phyloP scores from a whole-genome alignment of 257 asterid species.

The Gardenia jasminoides region DNA sequence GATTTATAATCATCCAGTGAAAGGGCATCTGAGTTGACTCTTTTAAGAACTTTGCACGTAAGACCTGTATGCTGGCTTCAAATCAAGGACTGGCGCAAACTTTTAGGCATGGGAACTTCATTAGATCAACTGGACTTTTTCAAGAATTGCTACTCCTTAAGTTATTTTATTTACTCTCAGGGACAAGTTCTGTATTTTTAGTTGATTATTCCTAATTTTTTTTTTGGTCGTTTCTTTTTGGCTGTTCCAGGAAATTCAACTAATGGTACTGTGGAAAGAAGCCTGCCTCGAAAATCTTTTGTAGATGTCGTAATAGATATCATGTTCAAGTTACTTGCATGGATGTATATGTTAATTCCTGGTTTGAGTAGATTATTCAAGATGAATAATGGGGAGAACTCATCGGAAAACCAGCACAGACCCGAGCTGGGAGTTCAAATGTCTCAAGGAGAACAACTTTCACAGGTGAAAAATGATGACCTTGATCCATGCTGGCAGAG shows the following conservation, averaged over 20 bases:
- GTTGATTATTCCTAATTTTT: neutral
- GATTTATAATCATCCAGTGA: neutral
- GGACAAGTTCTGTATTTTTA: neutral
- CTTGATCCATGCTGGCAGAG: conserved; percentile 78
- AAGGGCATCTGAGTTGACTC: neutral
- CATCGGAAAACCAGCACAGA: conserved; percentile 28
- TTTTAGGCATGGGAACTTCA: neutral
- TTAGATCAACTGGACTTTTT: neutral
- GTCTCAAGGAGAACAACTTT: conserved; percentile 31
- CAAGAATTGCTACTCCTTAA: neutral
- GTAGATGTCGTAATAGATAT: conserved; percentile 27
- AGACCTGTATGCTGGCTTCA: neutral
- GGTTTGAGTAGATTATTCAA: conserved; percentile 41
- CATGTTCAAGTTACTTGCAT: conserved; percentile 53
- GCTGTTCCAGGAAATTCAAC: conserved; percentile 39
- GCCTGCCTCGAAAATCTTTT: conserved; percentile 37
- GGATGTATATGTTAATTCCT: conserved; percentile 37
- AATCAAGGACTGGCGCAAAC: neutral
- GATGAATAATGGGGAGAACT: conserved; percentile 27
- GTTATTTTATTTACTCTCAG: neutral
- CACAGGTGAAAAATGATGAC: conserved; percentile 34
- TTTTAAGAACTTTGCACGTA: neutral
- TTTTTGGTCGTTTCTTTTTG: neutral
- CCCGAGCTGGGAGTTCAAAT: conserved; percentile 29
- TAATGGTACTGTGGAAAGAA: conserved; percentile 29